Evolutionary conservation across 1,139 yeast species (phyloP).

Genomic region (Petasospora rhodanensis): DNA sequence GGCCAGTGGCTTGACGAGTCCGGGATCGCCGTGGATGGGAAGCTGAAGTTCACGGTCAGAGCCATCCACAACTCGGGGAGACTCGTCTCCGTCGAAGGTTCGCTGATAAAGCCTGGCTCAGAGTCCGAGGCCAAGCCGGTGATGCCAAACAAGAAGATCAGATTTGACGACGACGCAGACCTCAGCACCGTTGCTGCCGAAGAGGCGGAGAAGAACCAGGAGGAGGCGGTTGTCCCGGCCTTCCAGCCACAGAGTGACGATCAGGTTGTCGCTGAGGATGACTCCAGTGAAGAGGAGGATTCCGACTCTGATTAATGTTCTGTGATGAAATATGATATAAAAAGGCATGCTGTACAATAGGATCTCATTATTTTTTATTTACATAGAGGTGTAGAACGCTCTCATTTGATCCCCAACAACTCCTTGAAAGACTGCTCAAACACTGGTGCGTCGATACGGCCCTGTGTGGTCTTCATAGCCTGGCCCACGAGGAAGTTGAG

Average conservation of each 20-base stretch:
- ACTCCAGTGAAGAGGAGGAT: conserved; percentile 28
- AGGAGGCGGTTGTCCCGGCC: conserved; percentile 11
- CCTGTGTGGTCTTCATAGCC: conserved; percentile 77
- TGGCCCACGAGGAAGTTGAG: conserved; percentile 76
- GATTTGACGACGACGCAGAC: conserved; percentile 34
- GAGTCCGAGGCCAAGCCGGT: conserved; percentile 34
- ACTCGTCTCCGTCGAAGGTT: conserved; percentile 82
- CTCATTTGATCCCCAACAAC: conserved; percentile 20
- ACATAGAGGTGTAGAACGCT: too few relatives aligned
- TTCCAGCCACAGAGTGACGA: conserved; percentile 23
- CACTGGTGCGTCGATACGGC: conserved; percentile 52
- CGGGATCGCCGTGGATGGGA: conserved; percentile 75
- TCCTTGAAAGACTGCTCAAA: conserved; percentile 42
- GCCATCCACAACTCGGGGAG: conserved; percentile 73
- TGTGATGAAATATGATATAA: too few relatives aligned
- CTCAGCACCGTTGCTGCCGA: conserved; percentile 10
- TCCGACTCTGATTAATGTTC: conserved; percentile 21
- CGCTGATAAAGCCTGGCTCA: conserved; percentile 42
- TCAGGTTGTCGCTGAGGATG: conserved; percentile 28
- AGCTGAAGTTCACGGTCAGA: conserved; percentile 67
- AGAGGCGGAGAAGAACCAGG: conserved; percentile 10
- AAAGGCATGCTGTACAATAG: too few relatives aligned
- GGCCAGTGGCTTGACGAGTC: conserved; percentile 85
- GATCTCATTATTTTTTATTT: too few relatives aligned
- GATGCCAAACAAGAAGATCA: conserved; percentile 37